Conservation (phyloP, 768 basidiomycete genomes). For the Artomyces pyxidatus region DNA sequence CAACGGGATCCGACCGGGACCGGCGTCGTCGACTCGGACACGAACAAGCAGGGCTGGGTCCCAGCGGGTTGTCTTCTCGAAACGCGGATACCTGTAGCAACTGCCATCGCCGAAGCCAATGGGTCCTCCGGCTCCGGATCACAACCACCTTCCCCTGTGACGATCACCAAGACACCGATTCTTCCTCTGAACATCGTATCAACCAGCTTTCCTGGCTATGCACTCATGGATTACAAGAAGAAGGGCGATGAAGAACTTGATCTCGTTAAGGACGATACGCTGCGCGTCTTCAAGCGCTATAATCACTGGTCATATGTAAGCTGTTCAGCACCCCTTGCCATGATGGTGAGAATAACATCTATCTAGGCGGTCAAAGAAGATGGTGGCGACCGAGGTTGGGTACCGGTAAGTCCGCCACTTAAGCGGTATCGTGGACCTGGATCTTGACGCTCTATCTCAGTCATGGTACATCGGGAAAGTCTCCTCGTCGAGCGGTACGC, state of each 20-base stretch:
- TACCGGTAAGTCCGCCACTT: constrained; percentile 53
- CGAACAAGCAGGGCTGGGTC: constrained; percentile 89
- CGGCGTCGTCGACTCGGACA: constrained; percentile 69
- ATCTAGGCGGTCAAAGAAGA: constrained; percentile 86
- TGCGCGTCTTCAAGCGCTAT: constrained; percentile 95
- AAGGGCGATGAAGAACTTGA: constrained; percentile 91
- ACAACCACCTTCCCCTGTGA: constrained; percentile 25
- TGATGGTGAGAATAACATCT: constrained; percentile 6
- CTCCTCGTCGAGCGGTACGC: constrained; percentile 31
- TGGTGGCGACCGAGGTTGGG: constrained; percentile 93
- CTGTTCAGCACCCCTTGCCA: constrained; percentile 11
- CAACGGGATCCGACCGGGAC: constrained; percentile 87
- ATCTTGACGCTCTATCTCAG: constrained; percentile 24
- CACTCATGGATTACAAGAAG: constrained; percentile 93
- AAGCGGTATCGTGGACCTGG: background rate
- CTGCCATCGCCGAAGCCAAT: constrained; percentile 77
- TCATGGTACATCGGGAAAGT: constrained; percentile 97
- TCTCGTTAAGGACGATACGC: constrained; percentile 76
- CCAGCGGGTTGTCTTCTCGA: constrained; percentile 96
- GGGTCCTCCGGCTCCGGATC: constrained; percentile 40
- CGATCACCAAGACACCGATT: constrained; percentile 60
- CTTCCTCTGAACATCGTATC: constrained; percentile 87
- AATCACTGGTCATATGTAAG: constrained; percentile 94
- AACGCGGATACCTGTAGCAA: constrained; percentile 83
- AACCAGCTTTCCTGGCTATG: constrained; percentile 95